Evolutionary conservation across 495 filamentous ascomycete genomes (phyloP).

Genomic region (Xylaria venustula): DNA sequence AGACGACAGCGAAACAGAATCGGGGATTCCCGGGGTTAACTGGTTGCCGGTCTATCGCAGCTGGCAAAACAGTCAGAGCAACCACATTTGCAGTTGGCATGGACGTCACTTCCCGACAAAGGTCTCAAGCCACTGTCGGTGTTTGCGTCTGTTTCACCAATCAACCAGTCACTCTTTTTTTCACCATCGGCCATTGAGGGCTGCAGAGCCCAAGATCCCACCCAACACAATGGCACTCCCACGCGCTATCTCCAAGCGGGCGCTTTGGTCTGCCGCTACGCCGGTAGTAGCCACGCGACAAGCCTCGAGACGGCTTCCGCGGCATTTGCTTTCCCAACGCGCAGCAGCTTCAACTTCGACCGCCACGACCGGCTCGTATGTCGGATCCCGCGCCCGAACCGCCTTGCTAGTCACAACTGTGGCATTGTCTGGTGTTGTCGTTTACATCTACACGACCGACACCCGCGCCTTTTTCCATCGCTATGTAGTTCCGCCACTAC

Average conservation of each 20-base stretch:
- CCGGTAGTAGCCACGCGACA: conserved; percentile 25
- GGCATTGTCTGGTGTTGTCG: conserved; percentile 28
- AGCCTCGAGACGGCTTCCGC: conserved; percentile 19
- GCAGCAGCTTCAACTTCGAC: conserved; percentile 39
- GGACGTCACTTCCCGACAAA: conserved; percentile 5
- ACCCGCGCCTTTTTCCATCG: conserved; percentile 83
- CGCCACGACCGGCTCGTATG: conserved; percentile 30
- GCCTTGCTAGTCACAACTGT: conserved; percentile 58
- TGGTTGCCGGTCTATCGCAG: background rate
- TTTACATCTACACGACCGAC: conserved; percentile 83
- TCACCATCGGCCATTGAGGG: conserved; percentile 15
- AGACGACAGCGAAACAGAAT: conserved; percentile 7
- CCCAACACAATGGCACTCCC: conserved; percentile 38
- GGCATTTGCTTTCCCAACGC: conserved; percentile 22
- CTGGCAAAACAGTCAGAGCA: background rate
- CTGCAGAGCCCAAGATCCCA: conserved; percentile 33
- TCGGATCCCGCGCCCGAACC: conserved; percentile 46
- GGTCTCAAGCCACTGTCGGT: background rate
- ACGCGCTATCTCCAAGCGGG: conserved; percentile 30
- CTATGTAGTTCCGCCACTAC: conserved; percentile 71
- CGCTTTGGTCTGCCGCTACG: conserved; percentile 29
- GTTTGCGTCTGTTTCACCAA: background rate
- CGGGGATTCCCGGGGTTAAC: background rate
- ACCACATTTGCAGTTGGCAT: background rate
- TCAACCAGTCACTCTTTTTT: conserved; percentile 5